phyloP scores from a whole-genome alignment of 2,329 filamentous ascomycete genomes.

The Aureobasidium sp. region DNA sequence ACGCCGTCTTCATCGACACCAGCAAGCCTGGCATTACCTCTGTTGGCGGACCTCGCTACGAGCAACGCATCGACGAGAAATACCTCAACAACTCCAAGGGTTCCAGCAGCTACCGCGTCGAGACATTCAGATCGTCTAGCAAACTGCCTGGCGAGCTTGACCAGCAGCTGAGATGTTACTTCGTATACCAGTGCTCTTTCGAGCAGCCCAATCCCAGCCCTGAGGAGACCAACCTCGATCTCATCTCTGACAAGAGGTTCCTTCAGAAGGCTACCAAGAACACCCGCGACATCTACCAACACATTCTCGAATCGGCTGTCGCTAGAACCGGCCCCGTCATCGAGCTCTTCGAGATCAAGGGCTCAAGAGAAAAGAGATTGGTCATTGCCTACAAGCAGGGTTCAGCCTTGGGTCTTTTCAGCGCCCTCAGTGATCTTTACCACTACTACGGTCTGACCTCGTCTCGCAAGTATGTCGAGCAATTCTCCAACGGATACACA shows the following conservation, averaged over 20 bases:
- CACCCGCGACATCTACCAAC: constrained; percentile 91
- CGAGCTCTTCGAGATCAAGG: constrained; percentile 94
- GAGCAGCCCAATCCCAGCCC: constrained; percentile 64
- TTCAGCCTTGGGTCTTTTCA: constrained; percentile 89
- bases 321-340: constrained; percentile 87
- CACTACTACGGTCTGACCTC: constrained; percentile 98
- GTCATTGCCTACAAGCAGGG: constrained; percentile 92
- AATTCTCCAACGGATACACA: constrained; percentile 97
- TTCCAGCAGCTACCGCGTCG: constrained; percentile 77
- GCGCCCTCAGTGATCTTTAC: constrained; percentile 89
- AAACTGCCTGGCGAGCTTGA: constrained; percentile 68
- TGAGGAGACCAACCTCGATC: constrained; percentile 79
- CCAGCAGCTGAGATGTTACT: constrained; percentile 90
- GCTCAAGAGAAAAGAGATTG: constrained; percentile 81
- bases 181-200: constrained; percentile 96
- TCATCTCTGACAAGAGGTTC: constrained; percentile 90
- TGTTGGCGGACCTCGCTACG: constrained; percentile 77
- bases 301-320: constrained; percentile 82
- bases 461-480: constrained; percentile 84
- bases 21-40: constrained; percentile 79
- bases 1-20: constrained; percentile 98
- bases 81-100: constrained; percentile 75
- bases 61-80: constrained; percentile 88
- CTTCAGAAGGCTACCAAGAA: constrained; percentile 92
- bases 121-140: constrained; percentile 91